Evolutionary conservation across 441 rosid species (phyloP).

Genomic region (Breynia disticha): DNA sequence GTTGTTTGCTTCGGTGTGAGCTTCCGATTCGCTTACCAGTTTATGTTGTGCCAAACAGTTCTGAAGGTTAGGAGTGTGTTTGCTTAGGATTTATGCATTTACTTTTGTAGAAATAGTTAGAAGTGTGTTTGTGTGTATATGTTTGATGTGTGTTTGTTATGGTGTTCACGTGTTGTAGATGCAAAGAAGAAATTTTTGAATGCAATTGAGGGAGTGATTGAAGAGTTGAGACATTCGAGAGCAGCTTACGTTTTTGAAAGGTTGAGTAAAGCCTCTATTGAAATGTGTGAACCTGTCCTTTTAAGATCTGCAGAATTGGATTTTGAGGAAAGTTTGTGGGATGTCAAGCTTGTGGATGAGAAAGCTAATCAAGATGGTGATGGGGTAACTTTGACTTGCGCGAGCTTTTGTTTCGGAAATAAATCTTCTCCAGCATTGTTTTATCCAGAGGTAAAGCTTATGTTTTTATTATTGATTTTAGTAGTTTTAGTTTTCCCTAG

Average conservation of each 20-base stretch:
- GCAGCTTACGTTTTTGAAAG: constrained; percentile 45
- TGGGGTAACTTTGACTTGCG: constrained; percentile 34
- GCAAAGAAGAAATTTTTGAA: constrained; percentile 34
- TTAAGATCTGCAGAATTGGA: constrained; percentile 46
- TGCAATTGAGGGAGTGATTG: constrained; percentile 37
- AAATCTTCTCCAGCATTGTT: constrained; percentile 27
- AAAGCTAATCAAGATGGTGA: constrained; percentile 31
- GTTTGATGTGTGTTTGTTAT: constrained; percentile 7
- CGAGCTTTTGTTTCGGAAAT: constrained; percentile 43
- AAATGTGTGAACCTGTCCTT: constrained; percentile 35
- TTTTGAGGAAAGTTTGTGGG: constrained; percentile 32
- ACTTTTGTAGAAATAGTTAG: neutral
- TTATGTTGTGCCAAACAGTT: constrained; percentile 41
- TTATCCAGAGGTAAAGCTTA: constrained; percentile 53
- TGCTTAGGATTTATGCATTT: constrained; percentile 1
- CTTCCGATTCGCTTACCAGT: constrained; percentile 59
- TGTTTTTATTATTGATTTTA: neutral
- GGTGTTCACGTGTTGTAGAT: constrained; percentile 36
- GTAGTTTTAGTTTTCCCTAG: neutral
- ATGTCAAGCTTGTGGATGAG: constrained; percentile 34
- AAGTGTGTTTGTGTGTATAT: neutral
- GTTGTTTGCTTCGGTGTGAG: constrained; percentile 71
- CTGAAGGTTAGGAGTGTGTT: constrained; percentile 24
- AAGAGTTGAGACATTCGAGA: constrained; percentile 54
- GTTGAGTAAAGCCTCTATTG: constrained; percentile 29